phyloP scores from a whole-genome alignment of 1,284 basidiomycete species.

The Hymenochaete sp. region DNA sequence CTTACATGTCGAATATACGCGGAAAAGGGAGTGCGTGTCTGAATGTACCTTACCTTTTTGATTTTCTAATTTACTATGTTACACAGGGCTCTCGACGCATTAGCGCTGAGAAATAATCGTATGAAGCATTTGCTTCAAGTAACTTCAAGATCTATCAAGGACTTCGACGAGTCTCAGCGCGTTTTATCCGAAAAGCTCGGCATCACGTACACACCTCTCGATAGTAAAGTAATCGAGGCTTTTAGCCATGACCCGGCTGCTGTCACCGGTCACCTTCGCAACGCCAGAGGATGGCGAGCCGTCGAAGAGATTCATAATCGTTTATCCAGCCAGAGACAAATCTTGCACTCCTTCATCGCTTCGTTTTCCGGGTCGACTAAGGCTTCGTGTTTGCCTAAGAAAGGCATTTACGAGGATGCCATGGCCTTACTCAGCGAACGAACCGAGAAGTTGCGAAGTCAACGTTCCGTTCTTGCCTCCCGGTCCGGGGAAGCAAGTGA shows the following conservation, averaged over 20 bases:
- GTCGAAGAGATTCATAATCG: slow-evolving; percentile 65
- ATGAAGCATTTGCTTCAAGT: slow-evolving; percentile 58
- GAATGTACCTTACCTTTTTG: neutral
- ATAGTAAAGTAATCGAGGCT: slow-evolving; percentile 61
- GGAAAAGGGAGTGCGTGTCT: slow-evolving; percentile 46
- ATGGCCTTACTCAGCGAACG: slow-evolving; percentile 39
- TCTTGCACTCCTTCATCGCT: slow-evolving; percentile 38
- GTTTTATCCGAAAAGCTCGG: slow-evolving; percentile 39
- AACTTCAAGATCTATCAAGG: slow-evolving; percentile 48
- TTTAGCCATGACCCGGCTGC: slow-evolving; percentile 66
- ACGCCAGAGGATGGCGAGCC: slow-evolving; percentile 50
- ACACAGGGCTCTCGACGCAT: slow-evolving; percentile 48
- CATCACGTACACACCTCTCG: slow-evolving; percentile 44
- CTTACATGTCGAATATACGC: slow-evolving; percentile 41
- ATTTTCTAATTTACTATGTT: slow-evolving; percentile 11
- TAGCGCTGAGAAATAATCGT: slow-evolving; percentile 49
- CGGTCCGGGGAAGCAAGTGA: slow-evolving; percentile 42
- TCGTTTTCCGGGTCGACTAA: slow-evolving; percentile 8
- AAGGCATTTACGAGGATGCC: slow-evolving; percentile 42
- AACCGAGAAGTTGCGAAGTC: slow-evolving; percentile 33
- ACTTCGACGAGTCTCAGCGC: slow-evolving; percentile 52
- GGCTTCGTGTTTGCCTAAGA: slow-evolving; percentile 26
- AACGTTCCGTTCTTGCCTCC: slow-evolving; percentile 31
- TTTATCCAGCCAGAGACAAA: slow-evolving; percentile 47
- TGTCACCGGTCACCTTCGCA: slow-evolving; percentile 52